A percentile compares a stretch with the other conserved stretches of the same genome.
Evolutionary conservation across 805 yeast species (phyloP).

Genomic region (Candida ortonii): DNA sequence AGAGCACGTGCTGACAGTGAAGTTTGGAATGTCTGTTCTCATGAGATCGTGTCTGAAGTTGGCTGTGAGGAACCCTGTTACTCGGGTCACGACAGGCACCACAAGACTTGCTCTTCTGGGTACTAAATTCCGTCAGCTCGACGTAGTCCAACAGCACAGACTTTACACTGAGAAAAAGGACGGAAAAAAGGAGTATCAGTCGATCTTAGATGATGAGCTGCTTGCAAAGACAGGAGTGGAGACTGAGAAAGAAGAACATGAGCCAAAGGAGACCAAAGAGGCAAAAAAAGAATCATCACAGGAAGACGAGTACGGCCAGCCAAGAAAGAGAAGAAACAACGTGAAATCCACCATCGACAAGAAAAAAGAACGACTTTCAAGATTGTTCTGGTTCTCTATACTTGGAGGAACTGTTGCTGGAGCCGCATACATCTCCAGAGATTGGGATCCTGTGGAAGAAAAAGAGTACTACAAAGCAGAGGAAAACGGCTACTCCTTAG

Average conservation of each 20-base stretch:
- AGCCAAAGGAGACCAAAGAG: slow-evolving; percentile 7
- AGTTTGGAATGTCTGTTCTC: too few relatives aligned
- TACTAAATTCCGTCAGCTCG: too few relatives aligned
- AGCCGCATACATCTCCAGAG: slow-evolving; percentile 67
- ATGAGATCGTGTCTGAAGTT: too few relatives aligned
- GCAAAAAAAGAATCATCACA: slow-evolving; percentile 11
- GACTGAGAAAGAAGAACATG: slow-evolving; percentile 8
- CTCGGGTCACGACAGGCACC: too few relatives aligned
- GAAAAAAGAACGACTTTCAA: slow-evolving; percentile 80
- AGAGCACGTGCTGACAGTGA: too few relatives aligned
- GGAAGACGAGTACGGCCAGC: slow-evolving; percentile 33
- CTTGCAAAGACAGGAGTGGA: slow-evolving; percentile 75
- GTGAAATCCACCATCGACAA: slow-evolving; percentile 66
- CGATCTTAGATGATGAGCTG: slow-evolving; percentile 76
- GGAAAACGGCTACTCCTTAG: slow-evolving; percentile 69
- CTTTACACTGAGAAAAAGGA: slow-evolving; percentile 24
- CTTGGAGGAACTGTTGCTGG: slow-evolving; percentile 55
- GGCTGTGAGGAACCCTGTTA: too few relatives aligned
- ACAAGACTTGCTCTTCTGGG: too few relatives aligned
- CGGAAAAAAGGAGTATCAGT: slow-evolving; percentile 33
- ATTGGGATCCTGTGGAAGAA: slow-evolving; percentile 81
- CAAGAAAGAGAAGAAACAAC: slow-evolving; percentile 50
- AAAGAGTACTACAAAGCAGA: slow-evolving; percentile 38
- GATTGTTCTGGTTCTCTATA: slow-evolving; percentile 60
- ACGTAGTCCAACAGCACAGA: slow-evolving; percentile 18